These are phyloP conservation scores for Wilcoxina mikolae DNA, from an alignment of 495 filamentous ascomycete species.

Conservation along the genomic window DNA sequence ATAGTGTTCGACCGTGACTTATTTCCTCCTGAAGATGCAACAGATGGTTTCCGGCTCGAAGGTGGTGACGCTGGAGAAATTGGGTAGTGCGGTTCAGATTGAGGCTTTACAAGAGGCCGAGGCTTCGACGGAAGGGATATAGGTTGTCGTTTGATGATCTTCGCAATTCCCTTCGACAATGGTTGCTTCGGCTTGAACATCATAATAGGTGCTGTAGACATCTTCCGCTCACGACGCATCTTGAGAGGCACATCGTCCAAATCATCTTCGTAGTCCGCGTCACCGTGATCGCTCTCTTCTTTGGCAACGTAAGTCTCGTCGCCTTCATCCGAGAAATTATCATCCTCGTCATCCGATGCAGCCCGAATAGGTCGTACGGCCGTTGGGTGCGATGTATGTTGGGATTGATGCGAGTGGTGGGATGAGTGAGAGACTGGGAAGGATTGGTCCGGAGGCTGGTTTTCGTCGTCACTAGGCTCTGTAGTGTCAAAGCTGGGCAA, in stretches of 20 bases:
- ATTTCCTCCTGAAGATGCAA: conserved; percentile 38
- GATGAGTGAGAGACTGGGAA: neutral
- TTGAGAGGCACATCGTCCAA: conserved; percentile 26
- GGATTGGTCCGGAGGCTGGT: conserved; percentile 11
- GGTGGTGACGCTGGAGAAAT: conserved; percentile 58
- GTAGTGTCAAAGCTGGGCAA: conserved; percentile 53
- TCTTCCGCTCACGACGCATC: conserved; percentile 17
- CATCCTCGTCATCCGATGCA: conserved; percentile 24
- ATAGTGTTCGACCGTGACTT: neutral
- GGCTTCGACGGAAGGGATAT: conserved; percentile 21
- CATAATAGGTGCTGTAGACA: conserved; percentile 9
- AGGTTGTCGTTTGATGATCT: conserved; percentile 21
- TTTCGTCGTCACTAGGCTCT: conserved; percentile 57
- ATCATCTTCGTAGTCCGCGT: conserved; percentile 39
- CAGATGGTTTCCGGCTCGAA: conserved; percentile 62
- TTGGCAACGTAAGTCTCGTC: conserved; percentile 33
- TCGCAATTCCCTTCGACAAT: conserved; percentile 25
- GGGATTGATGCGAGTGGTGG: neutral
- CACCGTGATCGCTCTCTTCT: conserved; percentile 37
- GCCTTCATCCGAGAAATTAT: conserved; percentile 22
- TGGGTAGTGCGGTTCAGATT: conserved; percentile 32
- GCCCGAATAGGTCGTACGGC: neutral
- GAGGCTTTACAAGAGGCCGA: conserved; percentile 33
- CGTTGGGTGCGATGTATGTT: neutral
- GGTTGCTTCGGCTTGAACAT: conserved; percentile 13